These are phyloP conservation scores for Debaryomycetaceae sp. DNA, from an alignment of 1,139 yeast genomes.

Conservation along the genomic window DNA sequence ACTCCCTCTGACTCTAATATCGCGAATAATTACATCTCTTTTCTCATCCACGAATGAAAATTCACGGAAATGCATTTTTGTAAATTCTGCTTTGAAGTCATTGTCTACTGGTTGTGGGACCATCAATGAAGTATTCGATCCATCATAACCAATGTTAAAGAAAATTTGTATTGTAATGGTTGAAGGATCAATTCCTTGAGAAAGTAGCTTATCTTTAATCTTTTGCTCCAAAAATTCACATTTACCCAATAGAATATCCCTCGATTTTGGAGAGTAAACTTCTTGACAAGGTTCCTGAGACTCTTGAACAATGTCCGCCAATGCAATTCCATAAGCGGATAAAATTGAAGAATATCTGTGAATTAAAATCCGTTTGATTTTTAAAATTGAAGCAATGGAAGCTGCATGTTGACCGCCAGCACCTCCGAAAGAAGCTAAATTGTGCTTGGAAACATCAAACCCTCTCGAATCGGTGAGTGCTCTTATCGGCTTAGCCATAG, in stretches of 20 bases:
- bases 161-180: constrained; percentile 30
- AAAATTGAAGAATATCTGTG: constrained; percentile 54
- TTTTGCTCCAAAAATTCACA: neutral
- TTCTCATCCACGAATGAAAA: constrained; percentile 23
- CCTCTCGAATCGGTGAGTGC: constrained; percentile 56
- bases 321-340: constrained; percentile 55
- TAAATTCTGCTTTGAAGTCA: constrained; percentile 13
- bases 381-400: constrained; percentile 48
- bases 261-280: constrained; percentile 7
- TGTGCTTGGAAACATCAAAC: constrained; percentile 39
- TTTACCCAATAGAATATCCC: no score
- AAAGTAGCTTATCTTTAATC: neutral
- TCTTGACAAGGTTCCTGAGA: constrained; percentile 44
- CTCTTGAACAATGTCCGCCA: constrained; percentile 58
- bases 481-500: constrained; percentile 57
- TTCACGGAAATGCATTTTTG: constrained; percentile 17
- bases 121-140: constrained; percentile 76
- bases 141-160: constrained; percentile 66
- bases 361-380: constrained; percentile 42
- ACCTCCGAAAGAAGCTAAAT: constrained; percentile 55
- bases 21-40: constrained; percentile 58
- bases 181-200: neutral
- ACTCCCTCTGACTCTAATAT: constrained; percentile 49
- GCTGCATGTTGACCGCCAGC: constrained; percentile 60
- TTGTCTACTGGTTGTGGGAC: constrained; percentile 20